phyloP scores from a whole-genome alignment of 495 filamentous ascomycete genomes.

The Talaromyces wortmannii region DNA sequence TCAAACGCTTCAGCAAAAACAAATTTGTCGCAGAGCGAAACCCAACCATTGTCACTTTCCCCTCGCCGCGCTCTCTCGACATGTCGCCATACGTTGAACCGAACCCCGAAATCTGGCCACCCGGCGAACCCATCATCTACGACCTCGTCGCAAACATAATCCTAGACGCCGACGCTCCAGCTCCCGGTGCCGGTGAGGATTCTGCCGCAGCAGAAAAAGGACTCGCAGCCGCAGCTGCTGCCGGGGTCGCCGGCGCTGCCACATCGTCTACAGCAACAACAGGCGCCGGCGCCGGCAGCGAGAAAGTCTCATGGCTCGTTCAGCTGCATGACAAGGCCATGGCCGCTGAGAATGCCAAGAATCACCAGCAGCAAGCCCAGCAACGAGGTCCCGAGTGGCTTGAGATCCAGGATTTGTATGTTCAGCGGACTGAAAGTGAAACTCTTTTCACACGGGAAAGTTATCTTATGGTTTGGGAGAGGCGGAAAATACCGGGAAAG shows the following conservation, averaged over 20 bases:
- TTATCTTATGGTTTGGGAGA: conserved; percentile 96
- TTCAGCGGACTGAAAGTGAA: conserved; percentile 79
- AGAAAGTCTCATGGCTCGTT: conserved; percentile 48
- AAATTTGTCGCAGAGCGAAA: conserved; percentile 95
- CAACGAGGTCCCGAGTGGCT: conserved; percentile 66
- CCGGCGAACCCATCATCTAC: conserved; percentile 85
- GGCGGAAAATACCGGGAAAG: conserved; percentile 50
- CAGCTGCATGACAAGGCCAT: conserved; percentile 51
- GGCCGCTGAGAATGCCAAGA: conserved; percentile 26
- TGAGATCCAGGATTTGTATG: conserved; percentile 89
- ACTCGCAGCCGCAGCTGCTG: conserved; percentile 67
- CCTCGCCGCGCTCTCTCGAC: conserved; percentile 68
- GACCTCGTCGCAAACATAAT: conserved; percentile 96
- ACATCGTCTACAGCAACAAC: conserved; percentile 30
- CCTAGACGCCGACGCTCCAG: conserved; percentile 60
- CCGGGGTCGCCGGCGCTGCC: conserved; percentile 32
- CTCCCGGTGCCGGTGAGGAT: conserved; percentile 67
- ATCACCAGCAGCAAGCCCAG: conserved; percentile 17
- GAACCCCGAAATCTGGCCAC: conserved; percentile 50
- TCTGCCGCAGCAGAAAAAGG: conserved; percentile 75
- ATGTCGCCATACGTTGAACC: conserved; percentile 84
- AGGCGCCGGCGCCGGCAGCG: conserved; percentile 38
- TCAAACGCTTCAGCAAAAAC: conserved; percentile 95
- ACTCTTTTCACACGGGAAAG: conserved; percentile 86
- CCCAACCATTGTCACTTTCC: conserved; percentile 96